Conservation (phyloP, 2,329 filamentous ascomycete genomes). For the Blastomyces emzantsi region DNA sequence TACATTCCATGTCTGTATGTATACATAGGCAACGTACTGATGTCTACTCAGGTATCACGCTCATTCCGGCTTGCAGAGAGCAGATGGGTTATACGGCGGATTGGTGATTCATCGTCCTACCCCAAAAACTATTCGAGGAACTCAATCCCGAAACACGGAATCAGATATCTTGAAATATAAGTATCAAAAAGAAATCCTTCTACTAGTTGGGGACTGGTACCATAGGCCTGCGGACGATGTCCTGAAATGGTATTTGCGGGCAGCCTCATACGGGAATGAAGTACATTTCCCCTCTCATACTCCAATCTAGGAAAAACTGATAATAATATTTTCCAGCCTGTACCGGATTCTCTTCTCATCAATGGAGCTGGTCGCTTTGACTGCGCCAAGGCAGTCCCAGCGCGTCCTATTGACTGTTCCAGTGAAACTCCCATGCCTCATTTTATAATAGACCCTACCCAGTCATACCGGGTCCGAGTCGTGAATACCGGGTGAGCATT, state of each 20-base stretch:
- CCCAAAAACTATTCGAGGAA: conserved; percentile 13
- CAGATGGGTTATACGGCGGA: conserved; percentile 42
- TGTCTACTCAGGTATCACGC: conserved; percentile 30
- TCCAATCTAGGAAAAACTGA: background rate
- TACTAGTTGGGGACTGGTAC: conserved; percentile 46
- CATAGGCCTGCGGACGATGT: conserved; percentile 36
- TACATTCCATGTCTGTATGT: background rate
- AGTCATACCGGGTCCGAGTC: conserved; percentile 32
- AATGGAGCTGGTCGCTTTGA: conserved; percentile 41
- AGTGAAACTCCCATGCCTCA: conserved; percentile 21
- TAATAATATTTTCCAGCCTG: conserved; percentile 29
- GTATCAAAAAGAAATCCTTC: conserved; percentile 35
- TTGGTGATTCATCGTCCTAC: conserved; percentile 39
- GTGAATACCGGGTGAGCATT: conserved; percentile 37
- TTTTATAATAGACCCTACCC: conserved; percentile 19
- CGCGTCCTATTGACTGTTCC: conserved; percentile 39
- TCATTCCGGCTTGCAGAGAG: conserved; percentile 36
- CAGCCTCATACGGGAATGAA: conserved; percentile 38
- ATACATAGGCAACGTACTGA: background rate
- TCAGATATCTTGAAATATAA: conserved; percentile 14
- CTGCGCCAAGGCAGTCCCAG: conserved; percentile 40
- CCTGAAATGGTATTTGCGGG: conserved; percentile 37
- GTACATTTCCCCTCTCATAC: conserved; percentile 17
- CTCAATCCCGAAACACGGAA: conserved; percentile 17
- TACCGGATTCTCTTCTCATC: conserved; percentile 41